Base-by-base conservation (phyloP, 208 protist species). In the Trypanosomatidae sp. region DNA sequence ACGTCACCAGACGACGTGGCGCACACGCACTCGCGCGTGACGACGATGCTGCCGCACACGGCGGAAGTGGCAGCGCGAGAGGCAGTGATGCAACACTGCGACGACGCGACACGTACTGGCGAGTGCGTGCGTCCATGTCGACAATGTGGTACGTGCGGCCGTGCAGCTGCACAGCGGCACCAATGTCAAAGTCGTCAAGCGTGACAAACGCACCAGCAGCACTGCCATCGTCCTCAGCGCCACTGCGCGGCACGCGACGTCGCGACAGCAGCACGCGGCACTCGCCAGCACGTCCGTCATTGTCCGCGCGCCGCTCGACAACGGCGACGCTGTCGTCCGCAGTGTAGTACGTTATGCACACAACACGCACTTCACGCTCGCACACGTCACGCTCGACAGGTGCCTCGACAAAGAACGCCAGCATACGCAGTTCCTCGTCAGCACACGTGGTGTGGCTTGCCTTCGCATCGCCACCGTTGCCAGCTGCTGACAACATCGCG, bases 271-370 rank as follows among this genome's bases (percentile, higher is more conserved):
- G 79, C 40, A 20, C 66, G 0, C 60, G 61, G 27, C 81, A 63
- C n/a, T 52, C 56, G n/a, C n/a, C n/a, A n/a, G n/a, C n/a, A 25
- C 89, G 66, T n/a, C 87, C 87, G 50, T 66, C 78, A 56, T 94
- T 94, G 8, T 66, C 45, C 50, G 71, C 43, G 10, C 67, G 68
- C 0, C 63, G 51, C 37, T 94, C 82, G 16, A 65, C 46, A 20
- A 94, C 70, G 16, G 73, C 54, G 48, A 94, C 63, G 38, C 81
- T 94, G 48, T 87, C 54, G 37, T 94, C 87, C 33, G 73, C 63
- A 6, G 50, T 60, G 43, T 67, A 75, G 66, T 85, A 94, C 19
- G 59, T 55, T 48, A 94, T 87, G 50, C 64, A 66, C 23, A 90
- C 82, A 22, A 71, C 68, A 20, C 82, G 65, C 22, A 94, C 52